Evolutionary conservation across 305 asterid species (phyloP).

Genomic region (Ilex paraguariensis): DNA sequence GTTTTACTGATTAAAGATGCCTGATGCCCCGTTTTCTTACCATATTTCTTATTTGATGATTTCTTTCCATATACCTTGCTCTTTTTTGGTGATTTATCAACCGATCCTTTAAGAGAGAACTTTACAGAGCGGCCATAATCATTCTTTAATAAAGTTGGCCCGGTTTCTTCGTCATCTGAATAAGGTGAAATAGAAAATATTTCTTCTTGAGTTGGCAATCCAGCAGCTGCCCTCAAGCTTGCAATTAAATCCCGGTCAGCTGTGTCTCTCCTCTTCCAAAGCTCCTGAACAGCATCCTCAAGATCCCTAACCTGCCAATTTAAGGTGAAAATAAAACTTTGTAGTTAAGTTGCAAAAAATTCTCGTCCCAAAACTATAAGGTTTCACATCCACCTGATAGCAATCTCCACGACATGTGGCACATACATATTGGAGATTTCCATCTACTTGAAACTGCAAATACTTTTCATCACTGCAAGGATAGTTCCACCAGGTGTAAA

Average conservation of each 20-base stretch:
- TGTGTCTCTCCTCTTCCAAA: slow-evolving; percentile 91
- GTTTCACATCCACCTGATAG: slow-evolving; percentile 49
- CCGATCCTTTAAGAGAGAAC: slow-evolving; percentile 68
- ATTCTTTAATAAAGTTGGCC: slow-evolving; percentile 39
- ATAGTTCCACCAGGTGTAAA: slow-evolving; percentile 16
- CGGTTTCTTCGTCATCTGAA: slow-evolving; percentile 90
- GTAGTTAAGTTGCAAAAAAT: neutral
- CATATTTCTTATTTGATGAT: slow-evolving; percentile 62
- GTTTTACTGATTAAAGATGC: slow-evolving; percentile 30
- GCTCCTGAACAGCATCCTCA: slow-evolving; percentile 96
- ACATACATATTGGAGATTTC: slow-evolving; percentile 84
- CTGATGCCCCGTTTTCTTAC: slow-evolving; percentile 55
- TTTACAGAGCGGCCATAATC: slow-evolving; percentile 70
- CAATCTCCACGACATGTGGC: slow-evolving; percentile 93
- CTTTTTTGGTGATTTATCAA: slow-evolving; percentile 70
- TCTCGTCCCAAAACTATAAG: slow-evolving; percentile 17
- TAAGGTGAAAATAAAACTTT: slow-evolving; percentile 8
- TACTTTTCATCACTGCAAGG: slow-evolving; percentile 75
- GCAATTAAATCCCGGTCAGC: slow-evolving; percentile 81
- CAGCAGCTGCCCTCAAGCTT: slow-evolving; percentile 87
- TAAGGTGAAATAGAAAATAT: slow-evolving; percentile 74
- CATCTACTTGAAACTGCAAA: slow-evolving; percentile 88
- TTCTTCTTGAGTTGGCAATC: slow-evolving; percentile 94
- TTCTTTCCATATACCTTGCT: slow-evolving; percentile 65
- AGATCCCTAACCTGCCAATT: slow-evolving; percentile 57